These are phyloP conservation scores for Talaromyces stipitatus DNA, from an alignment of 495 filamentous ascomycete species.

Conservation along the genomic window DNA sequence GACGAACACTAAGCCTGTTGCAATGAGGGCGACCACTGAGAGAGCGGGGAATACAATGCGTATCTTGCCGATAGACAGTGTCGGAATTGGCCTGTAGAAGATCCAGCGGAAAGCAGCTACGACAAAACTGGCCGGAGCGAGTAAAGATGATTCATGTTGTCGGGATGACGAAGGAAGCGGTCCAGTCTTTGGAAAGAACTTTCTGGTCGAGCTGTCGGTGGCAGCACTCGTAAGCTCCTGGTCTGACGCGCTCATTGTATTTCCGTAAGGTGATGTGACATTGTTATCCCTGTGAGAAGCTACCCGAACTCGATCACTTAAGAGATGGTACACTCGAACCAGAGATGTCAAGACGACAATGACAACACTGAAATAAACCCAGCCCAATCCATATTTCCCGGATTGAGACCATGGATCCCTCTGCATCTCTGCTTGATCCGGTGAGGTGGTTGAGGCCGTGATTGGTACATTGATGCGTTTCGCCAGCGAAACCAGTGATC, in stretches of 20 bases:
- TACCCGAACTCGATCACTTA: slow-evolving; percentile 81
- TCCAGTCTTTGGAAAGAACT: slow-evolving; percentile 63
- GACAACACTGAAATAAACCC: slow-evolving; percentile 77
- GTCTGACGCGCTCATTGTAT: slow-evolving; percentile 31
- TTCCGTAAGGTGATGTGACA: neutral
- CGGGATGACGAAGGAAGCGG: slow-evolving; percentile 27
- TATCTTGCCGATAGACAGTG: slow-evolving; percentile 50
- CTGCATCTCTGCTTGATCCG: slow-evolving; percentile 63
- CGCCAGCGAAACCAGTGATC: slow-evolving; percentile 35
- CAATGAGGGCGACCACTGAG: slow-evolving; percentile 56
- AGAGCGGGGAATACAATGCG: slow-evolving; percentile 71
- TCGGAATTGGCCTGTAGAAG: slow-evolving; percentile 77
- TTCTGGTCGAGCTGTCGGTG: slow-evolving; percentile 57
- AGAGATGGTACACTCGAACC: slow-evolving; percentile 71
- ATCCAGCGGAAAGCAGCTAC: slow-evolving; percentile 74
- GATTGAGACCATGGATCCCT: slow-evolving; percentile 72
- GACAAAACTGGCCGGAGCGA: slow-evolving; percentile 63
- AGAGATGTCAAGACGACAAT: slow-evolving; percentile 54
- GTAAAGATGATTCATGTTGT: slow-evolving; percentile 56
- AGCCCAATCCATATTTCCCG: slow-evolving; percentile 83
- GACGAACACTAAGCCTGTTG: slow-evolving; percentile 59
- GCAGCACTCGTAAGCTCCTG: slow-evolving; percentile 60
- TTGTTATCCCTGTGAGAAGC: slow-evolving; percentile 65
- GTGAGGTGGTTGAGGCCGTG: slow-evolving; percentile 59
- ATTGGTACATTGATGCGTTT: slow-evolving; percentile 71